A percentile compares a stretch with the other conserved stretches of the same genome.
Evolutionary conservation across 2,329 filamentous ascomycete species (phyloP).

Genomic region (Byssochlamys sp.): DNA sequence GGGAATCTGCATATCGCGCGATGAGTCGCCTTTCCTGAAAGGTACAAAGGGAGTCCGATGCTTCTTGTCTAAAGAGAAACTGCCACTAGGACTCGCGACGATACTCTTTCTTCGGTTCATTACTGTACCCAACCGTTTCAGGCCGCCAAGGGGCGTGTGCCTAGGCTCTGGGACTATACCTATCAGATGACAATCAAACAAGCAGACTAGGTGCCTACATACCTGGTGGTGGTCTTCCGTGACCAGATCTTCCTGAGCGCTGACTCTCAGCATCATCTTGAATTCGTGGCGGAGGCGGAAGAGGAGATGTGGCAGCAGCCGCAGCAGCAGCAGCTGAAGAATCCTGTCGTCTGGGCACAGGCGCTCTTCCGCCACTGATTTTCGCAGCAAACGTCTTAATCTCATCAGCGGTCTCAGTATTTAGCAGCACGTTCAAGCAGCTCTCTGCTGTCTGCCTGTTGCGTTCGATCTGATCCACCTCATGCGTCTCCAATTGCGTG

Average conservation of each 20-base stretch:
- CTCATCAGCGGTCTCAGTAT: slow-evolving; percentile 77
- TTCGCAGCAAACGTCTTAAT: slow-evolving; percentile 49
- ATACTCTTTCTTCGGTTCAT: slow-evolving; percentile 39
- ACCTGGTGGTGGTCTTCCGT: slow-evolving; percentile 26
- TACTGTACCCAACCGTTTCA: slow-evolving; percentile 39
- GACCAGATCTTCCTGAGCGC: slow-evolving; percentile 42
- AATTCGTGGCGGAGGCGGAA: slow-evolving; percentile 30
- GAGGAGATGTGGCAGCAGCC: slow-evolving; percentile 18
- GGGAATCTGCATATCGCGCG: slow-evolving; percentile 28
- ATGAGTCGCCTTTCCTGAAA: slow-evolving; percentile 33
- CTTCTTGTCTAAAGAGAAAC: slow-evolving; percentile 30
- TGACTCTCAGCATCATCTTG: slow-evolving; percentile 48
- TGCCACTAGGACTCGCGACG: slow-evolving; percentile 23
- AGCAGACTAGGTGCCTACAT: not conserved
- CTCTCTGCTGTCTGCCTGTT: slow-evolving; percentile 65
- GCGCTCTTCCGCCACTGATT: slow-evolving; percentile 27
- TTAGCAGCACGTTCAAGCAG: slow-evolving; percentile 71
- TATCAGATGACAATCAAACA: slow-evolving; percentile 6
- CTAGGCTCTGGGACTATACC: slow-evolving; percentile 26
- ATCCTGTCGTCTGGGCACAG: slow-evolving; percentile 15
- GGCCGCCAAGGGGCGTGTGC: slow-evolving; percentile 34
- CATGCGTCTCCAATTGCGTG: slow-evolving; percentile 86
- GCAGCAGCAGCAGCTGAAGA: slow-evolving; percentile 17
- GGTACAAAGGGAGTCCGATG: slow-evolving; percentile 33
- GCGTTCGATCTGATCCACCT: slow-evolving; percentile 75